Evolutionary conservation across 177 flowering plant species (phyloP).

Genomic region (Vitis hybrid): DNA sequence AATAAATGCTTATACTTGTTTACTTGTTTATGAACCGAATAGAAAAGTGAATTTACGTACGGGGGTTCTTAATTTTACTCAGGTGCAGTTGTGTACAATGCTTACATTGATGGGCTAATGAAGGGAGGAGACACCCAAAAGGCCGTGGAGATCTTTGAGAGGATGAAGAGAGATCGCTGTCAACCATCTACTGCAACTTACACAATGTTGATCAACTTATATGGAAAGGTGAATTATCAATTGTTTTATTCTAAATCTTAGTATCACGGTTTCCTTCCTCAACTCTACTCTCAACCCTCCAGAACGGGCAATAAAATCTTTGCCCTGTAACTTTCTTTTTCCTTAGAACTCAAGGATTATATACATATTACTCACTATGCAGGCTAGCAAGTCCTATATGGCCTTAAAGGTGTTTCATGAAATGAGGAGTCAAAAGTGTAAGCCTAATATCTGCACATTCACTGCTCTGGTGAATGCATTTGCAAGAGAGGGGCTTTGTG

Average conservation of each 20-base stretch:
- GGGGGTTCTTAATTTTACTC: constrained; percentile 14
- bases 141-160: constrained; percentile 67
- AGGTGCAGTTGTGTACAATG: constrained; percentile 82
- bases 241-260: not conserved
- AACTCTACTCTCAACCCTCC: too few species aligned
- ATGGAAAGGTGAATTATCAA: constrained; percentile 61
- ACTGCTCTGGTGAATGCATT: constrained; percentile 86
- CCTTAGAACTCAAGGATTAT: not conserved
- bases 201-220: constrained; percentile 80
- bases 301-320: too few species aligned
- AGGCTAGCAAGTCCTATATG: constrained; percentile 69
- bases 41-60: constrained; percentile 5
- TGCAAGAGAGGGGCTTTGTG: constrained; percentile 90
- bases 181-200: constrained; percentile 73
- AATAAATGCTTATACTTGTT: not conserved
- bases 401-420: constrained; percentile 74
- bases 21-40: not conserved
- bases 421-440: constrained; percentile 62
- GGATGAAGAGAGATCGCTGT: constrained; percentile 78
- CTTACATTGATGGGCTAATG: constrained; percentile 76
- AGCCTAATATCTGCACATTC: constrained; percentile 83
- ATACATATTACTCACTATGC: constrained; percentile 12
- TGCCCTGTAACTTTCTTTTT: not conserved
- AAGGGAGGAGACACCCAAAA: constrained; percentile 58
- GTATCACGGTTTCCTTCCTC: not conserved